A percentile compares a stretch with the other conserved stretches of the same genome.
phyloP scores from a whole-genome alignment of 2,329 filamentous ascomycete species.

The Rhynchosporium agropyri region DNA sequence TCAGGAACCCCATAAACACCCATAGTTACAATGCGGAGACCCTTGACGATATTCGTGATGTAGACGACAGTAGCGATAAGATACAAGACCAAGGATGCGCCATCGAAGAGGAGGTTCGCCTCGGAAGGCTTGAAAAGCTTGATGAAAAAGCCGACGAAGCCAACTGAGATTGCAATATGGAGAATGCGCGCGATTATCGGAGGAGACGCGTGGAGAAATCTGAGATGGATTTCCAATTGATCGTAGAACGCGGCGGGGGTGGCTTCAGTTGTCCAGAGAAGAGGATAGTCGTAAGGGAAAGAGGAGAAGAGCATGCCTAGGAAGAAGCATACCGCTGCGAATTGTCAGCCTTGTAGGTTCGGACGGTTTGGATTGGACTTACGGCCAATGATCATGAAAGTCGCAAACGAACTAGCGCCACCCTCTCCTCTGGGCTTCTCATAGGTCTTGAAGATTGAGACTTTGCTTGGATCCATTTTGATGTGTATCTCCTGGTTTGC shows the following conservation, averaged over 20 bases:
- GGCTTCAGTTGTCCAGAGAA: constrained; percentile 74
- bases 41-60: constrained; percentile 95
- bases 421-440: constrained; percentile 41
- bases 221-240: constrained; percentile 86
- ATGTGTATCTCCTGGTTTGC: background rate
- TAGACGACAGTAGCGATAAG: constrained; percentile 91
- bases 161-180: constrained; percentile 88
- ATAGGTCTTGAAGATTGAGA: constrained; percentile 42
- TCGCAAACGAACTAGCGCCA: constrained; percentile 77
- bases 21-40: constrained; percentile 77
- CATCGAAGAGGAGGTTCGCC: constrained; percentile 93
- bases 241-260: constrained; percentile 72
- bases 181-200: constrained; percentile 91
- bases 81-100: constrained; percentile 71
- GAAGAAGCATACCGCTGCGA: constrained; percentile 87
- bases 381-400: constrained; percentile 96
- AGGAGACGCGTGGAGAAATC: constrained; percentile 87
- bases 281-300: constrained; percentile 93
- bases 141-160: constrained; percentile 83
- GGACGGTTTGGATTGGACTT: constrained; percentile 44
- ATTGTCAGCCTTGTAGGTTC: constrained; percentile 23
- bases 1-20: constrained; percentile 55
- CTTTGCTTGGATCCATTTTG: constrained; percentile 40
- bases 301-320: constrained; percentile 95
- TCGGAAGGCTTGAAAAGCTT: constrained; percentile 95